These are phyloP conservation scores for Galeopsis tetrahit DNA, from an alignment of 257 asterid species.

Conservation along the genomic window DNA sequence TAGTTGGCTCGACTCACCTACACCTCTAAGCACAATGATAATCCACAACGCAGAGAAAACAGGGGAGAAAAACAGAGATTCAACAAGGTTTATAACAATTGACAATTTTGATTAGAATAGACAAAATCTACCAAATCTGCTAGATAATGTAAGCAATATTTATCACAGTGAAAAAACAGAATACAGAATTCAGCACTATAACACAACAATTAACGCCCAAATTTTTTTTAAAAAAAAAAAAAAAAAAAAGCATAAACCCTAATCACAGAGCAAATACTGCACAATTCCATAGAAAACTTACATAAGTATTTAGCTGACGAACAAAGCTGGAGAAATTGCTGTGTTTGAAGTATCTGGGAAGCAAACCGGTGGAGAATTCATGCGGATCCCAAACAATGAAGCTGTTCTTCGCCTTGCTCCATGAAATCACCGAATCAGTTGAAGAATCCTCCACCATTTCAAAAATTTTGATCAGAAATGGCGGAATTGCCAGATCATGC, in stretches of 20 bases:
- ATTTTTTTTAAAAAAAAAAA: no score
- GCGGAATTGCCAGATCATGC: slow-evolving; percentile 33
- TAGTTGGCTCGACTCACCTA: no score
- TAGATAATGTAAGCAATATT: background rate
- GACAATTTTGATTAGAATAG: background rate
- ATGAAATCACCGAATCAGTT: slow-evolving; percentile 76
- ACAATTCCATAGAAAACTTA: slow-evolving; percentile 42
- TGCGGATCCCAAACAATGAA: slow-evolving; percentile 85
- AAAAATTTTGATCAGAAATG: slow-evolving; percentile 30
- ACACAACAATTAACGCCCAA: background rate
- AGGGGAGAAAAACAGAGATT: background rate
- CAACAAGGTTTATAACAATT: background rate
- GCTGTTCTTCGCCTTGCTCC: slow-evolving; percentile 76
- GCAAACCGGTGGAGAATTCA: slow-evolving; percentile 62
- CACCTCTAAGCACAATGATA: background rate
- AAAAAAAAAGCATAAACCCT: background rate
- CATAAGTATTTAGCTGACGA: slow-evolving; percentile 94
- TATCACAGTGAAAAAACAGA: background rate
- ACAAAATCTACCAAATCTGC: background rate
- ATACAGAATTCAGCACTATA: background rate
- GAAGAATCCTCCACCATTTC: slow-evolving; percentile 80
- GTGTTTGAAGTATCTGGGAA: slow-evolving; percentile 85
- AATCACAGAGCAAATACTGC: background rate
- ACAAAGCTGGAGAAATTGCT: slow-evolving; percentile 83
- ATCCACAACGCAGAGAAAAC: background rate